Evolutionary conservation across 306 rosid genomes (phyloP), one percentile per base, ranked within the genome.

Genomic region (Rosa multiflora): DNA sequence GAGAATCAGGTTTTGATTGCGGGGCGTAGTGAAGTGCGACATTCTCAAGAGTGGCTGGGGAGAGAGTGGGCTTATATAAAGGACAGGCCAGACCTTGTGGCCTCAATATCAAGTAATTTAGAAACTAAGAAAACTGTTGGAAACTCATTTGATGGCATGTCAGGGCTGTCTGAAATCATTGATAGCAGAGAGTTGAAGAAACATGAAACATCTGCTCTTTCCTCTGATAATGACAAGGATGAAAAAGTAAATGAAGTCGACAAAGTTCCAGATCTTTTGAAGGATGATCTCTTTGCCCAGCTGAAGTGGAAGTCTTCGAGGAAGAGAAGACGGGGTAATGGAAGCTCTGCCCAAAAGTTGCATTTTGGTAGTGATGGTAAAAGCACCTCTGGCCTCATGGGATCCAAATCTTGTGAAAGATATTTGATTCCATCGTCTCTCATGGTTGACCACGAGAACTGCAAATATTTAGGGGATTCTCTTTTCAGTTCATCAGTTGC

Each of bases 1-100:
- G 99, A 94, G 76, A 89, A 88, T 70, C 73, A 44, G 58, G 79
- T 82, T 52, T 85, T 85, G 12, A 47, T 58, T 46, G 85, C 89
- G 39, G 82, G 85, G 46, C 72, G 53, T 71, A 72, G 69, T 68
- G 85, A 88, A 68, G 69, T 92, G 23, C 84, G 99, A 79, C 83
- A 48, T 67, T 87, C 99, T 74, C 92, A 83, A 82, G 99, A 94
- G 53, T 94, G 99, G 97, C 80, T 88, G 9, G 93, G 87, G 44
- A 82, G 67, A 74, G 84, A 71, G 79, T 94, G 99, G 99, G 68
- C 70, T 17, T 77, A 67, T 5, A 62, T 85, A 61, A 85, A 78
- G 82, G 91, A 74, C 74, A 83, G 93, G 80, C 89, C 94, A 20
- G 99, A 94, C 72, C 73, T 94, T 48, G 95, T 78, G 21, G 67